These are phyloP conservation scores for Miscanthus sacchariflorus DNA, from an alignment of 202 grass and related monocot genomes.

Conservation along the genomic window DNA sequence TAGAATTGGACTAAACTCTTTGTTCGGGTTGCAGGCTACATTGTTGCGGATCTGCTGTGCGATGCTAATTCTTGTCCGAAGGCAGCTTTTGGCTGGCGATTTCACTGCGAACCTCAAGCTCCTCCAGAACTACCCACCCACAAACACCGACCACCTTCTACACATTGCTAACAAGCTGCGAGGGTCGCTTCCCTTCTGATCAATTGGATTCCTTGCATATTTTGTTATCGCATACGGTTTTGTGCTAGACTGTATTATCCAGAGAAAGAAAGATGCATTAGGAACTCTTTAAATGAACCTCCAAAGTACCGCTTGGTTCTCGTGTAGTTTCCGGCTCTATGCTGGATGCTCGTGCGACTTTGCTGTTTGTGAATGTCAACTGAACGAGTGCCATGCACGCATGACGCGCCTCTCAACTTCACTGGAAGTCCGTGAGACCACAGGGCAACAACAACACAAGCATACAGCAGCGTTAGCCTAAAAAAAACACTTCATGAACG, in stretches of 20 bases:
- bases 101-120: conserved; percentile 99
- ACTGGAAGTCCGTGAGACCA: not conserved
- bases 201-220: conserved; percentile 5
- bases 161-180: conserved; percentile 95
- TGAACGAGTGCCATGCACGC: not conserved
- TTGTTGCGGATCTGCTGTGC: conserved; percentile 92
- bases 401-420: not conserved
- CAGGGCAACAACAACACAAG: not conserved
- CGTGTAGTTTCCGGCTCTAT: not conserved
- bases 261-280: not conserved
- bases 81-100: conserved; percentile 88
- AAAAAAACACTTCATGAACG: not conserved
- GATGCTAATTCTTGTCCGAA: conserved; percentile 93
- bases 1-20: not conserved
- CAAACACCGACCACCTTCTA: conserved; percentile 82
- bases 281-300: not conserved
- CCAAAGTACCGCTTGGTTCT: not conserved
- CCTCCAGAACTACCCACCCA: conserved; percentile 84
- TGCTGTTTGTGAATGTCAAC: not conserved
- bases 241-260: not conserved
- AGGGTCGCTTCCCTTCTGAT: conserved; percentile 57
- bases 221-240: conserved; percentile 28
- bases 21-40: conserved; percentile 62
- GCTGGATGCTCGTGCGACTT: not conserved
- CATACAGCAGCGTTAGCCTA: not conserved